Base-by-base conservation (phyloP, 805 yeast species). In the Cyberlindnera maclurae region DNA sequence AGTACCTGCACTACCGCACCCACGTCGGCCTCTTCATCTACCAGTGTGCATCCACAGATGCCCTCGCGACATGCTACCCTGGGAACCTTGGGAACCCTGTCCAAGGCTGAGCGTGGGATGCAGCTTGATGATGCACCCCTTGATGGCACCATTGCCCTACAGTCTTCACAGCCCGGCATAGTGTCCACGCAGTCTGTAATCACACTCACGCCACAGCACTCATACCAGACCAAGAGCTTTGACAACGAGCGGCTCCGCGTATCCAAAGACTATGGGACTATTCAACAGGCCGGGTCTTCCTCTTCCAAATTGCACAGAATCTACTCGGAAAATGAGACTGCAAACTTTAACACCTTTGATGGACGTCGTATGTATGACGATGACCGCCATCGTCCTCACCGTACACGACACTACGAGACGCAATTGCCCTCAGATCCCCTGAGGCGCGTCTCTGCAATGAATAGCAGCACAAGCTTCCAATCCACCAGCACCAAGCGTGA, bases 251-350 rank as follows among this genome's bases (percentile, higher is more conserved):
- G 24, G 24, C 24, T 20, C 24, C 24, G 24, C 24, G 24, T 26
- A 18, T 33, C 36, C 15, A 33, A 33, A 4, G 36, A 33, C 29
- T 33, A 33, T 33, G 36, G 36, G 4, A 26, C 29, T 13, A 26
- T 33, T 12, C 24, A n/a, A 3, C 26, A 13, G 12, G 31, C 22
- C n/a, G 26, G 26, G 15, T 46, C 60, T 5, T 48, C 49, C 15
- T 20, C 24, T 20, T 37, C 48, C 3, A 63, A 62, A 38, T 50
- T 75, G 30, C 65, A 73, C 11, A 64, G 82, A 49, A 76, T 79
- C 0, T 79, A 71, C 50, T 80, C 87, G 3, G 88, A 79, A 45
- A 72, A 71, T 16, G 88, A 80, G 49, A 71, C 75, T 30, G 69
- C 71, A 27, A 77, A 77, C 43, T 81, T 77, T 56, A 75, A 76